Conservation (phyloP, 257 asterid genomes). For the Solanum dulcamara region DNA sequence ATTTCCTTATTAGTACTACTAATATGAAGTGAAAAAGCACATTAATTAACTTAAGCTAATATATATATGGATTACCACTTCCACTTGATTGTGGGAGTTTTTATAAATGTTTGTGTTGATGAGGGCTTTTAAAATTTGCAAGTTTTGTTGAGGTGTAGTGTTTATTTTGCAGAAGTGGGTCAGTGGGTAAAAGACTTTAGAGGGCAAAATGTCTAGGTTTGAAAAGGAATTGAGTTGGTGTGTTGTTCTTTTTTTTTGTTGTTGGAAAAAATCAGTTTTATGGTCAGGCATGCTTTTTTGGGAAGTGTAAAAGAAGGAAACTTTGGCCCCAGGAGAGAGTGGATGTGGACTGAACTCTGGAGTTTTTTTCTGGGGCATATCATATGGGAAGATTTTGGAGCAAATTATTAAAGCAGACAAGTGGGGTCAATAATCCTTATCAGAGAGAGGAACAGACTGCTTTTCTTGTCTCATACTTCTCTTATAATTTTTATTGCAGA, state of each 20-base stretch:
- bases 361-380: not conserved
- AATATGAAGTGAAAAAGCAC: not conserved
- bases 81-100: not conserved
- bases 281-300: slow-evolving; percentile 9
- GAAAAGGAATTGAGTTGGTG: not conserved
- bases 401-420: not conserved
- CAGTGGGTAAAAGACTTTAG: slow-evolving; percentile 2
- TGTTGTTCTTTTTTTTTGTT: not conserved
- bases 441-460: not conserved
- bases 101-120: not conserved
- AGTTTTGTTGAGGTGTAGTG: not conserved
- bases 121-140: not conserved
- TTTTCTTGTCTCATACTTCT: not conserved
- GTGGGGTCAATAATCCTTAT: not conserved
- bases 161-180: not conserved
- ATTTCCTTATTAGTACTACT: not conserved
- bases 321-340: not conserved
- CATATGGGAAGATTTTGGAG: not conserved
- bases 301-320: slow-evolving; percentile 11
- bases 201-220: not conserved
- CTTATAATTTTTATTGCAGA: not conserved
- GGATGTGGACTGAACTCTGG: slow-evolving; percentile 12
- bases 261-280: not conserved
- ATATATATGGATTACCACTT: not conserved
- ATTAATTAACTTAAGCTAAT: not conserved